These are phyloP conservation scores for Zasmidium cellare DNA, from an alignment of 2,329 filamentous ascomycete species.

Conservation along the genomic window DNA sequence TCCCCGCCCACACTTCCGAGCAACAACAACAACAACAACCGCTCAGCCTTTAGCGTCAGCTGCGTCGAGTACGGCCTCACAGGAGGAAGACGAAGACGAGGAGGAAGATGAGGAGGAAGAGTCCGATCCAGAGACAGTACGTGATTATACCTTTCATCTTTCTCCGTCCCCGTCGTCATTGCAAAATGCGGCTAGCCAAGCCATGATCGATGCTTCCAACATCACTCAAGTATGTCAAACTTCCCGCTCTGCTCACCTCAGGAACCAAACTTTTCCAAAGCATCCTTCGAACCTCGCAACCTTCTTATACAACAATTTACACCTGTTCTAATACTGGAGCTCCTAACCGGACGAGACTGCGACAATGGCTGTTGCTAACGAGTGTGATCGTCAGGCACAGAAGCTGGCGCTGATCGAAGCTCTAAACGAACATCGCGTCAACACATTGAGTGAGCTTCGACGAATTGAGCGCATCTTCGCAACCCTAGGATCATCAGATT, in stretches of 20 bases:
- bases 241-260: background rate
- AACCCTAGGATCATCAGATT: constrained; percentile 57
- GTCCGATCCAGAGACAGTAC: constrained; percentile 8
- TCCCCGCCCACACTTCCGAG: background rate
- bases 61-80: constrained; percentile 2
- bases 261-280: background rate
- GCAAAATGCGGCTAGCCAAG: background rate
- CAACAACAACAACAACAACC: constrained; percentile 1
- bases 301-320: background rate
- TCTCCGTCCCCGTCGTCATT: background rate
- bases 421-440: constrained; percentile 66
- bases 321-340: background rate
- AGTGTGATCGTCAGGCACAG: constrained; percentile 38
- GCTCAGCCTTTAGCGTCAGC: constrained; percentile 6
- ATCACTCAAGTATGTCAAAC: constrained; percentile 17
- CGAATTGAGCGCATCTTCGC: constrained; percentile 69
- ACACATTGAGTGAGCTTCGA: constrained; percentile 71
- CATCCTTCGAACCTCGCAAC: background rate
- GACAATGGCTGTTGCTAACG: constrained; percentile 16
- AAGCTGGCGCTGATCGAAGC: constrained; percentile 62
- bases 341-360: background rate
- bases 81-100: constrained; percentile 1
- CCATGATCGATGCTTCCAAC: constrained; percentile 12
- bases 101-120: background rate
- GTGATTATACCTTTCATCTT: constrained; percentile 9